A percentile compares a stretch with the other conserved stretches of the same genome.
Evolutionary conservation across 495 filamentous ascomycete species (phyloP).

Genomic region (Penicillium lividum): DNA sequence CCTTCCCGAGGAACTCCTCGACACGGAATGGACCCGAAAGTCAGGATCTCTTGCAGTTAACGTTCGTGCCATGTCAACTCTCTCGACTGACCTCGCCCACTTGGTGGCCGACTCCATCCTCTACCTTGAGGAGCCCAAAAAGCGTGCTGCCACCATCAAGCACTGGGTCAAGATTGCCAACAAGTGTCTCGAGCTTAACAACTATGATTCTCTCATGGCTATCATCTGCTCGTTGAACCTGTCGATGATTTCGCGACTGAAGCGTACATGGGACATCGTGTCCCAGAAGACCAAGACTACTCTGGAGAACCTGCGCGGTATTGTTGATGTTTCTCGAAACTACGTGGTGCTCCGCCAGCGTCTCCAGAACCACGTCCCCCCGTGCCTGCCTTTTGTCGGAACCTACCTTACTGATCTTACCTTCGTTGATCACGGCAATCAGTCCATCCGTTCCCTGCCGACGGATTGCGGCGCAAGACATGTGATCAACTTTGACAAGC

Average conservation of each 20-base stretch:
- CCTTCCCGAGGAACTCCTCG: constrained; percentile 89
- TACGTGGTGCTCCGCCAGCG: constrained; percentile 86
- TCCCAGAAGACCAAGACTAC: constrained; percentile 80
- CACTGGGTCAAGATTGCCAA: constrained; percentile 97
- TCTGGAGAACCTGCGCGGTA: constrained; percentile 71
- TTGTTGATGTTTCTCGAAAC: constrained; percentile 89
- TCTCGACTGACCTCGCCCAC: constrained; percentile 89
- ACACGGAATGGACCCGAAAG: constrained; percentile 90
- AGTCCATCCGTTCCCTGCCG: constrained; percentile 54
- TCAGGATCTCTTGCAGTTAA: constrained; percentile 78
- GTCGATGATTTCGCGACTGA: constrained; percentile 87
- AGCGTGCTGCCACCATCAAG: constrained; percentile 87
- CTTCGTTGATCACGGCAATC: constrained; percentile 88
- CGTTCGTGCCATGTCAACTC: constrained; percentile 88
- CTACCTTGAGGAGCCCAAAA: constrained; percentile 82
- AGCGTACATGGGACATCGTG: constrained; percentile 90
- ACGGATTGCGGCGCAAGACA: constrained; percentile 60
- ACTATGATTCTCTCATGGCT: constrained; percentile 96
- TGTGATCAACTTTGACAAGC: constrained; percentile 98
- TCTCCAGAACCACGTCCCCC: constrained; percentile 84
- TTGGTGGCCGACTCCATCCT: constrained; percentile 96
- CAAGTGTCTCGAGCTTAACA: constrained; percentile 84
- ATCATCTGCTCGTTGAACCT: constrained; percentile 93
- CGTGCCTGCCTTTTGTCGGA: constrained; percentile 95
- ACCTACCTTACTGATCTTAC: constrained; percentile 87